These are phyloP conservation scores for Pseudogymnoascus sp. DNA, from an alignment of 2,329 filamentous ascomycete species.

Conservation along the genomic window DNA sequence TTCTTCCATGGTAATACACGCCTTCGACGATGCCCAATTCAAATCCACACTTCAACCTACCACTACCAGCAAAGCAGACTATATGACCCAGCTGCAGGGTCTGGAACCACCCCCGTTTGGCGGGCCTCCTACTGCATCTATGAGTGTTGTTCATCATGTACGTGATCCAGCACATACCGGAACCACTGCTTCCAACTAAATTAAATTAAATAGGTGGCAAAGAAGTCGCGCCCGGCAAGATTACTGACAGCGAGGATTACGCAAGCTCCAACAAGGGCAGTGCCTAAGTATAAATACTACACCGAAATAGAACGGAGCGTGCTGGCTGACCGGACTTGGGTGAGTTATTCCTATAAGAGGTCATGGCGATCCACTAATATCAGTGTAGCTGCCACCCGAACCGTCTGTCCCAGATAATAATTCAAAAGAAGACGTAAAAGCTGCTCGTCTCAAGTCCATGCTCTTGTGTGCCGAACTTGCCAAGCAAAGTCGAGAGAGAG, in stretches of 20 bases:
- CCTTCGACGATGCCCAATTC: background rate
- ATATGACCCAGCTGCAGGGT: background rate
- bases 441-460: background rate
- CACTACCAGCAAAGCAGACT: background rate
- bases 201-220: background rate
- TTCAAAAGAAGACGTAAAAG: background rate
- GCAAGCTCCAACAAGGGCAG: background rate
- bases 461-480: background rate
- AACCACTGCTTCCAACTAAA: background rate
- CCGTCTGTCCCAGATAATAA: background rate
- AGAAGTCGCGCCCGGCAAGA: background rate
- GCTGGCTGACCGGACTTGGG: background rate
- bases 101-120: background rate
- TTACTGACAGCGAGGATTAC: background rate
- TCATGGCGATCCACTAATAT: background rate
- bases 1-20: no score
- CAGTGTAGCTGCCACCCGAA: background rate
- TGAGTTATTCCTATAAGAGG: background rate
- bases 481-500: background rate
- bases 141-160: background rate
- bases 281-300: background rate
- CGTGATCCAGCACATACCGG: background rate
- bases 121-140: background rate
- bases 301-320: background rate
- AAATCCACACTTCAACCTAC: background rate